Conservation (phyloP, 2,329 filamentous ascomycete species). For the Coniochaeta sp. region DNA sequence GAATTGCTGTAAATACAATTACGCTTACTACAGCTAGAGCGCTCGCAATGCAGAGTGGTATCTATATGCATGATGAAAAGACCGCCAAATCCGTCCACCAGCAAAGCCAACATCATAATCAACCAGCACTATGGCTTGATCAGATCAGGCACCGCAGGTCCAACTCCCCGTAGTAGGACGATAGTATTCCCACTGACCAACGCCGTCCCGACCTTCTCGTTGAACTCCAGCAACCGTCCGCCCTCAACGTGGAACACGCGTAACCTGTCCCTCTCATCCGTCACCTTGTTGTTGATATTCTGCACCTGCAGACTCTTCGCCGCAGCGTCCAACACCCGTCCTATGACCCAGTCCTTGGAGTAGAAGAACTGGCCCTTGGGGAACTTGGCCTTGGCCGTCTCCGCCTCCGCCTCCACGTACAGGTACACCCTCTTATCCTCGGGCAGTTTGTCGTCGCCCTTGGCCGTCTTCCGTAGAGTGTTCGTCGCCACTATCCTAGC, state of each 20-base stretch:
- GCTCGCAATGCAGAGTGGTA: slow-evolving; percentile 3
- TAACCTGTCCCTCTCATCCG: slow-evolving; percentile 69
- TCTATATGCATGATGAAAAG: slow-evolving; percentile 4
- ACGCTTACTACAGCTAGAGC: slow-evolving; percentile 5
- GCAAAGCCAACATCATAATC: neutral
- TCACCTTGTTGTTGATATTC: slow-evolving; percentile 75
- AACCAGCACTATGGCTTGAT: slow-evolving; percentile 42
- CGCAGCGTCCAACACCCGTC: slow-evolving; percentile 70
- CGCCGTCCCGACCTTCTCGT: slow-evolving; percentile 69
- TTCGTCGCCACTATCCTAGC: slow-evolving; percentile 64
- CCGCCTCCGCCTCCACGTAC: slow-evolving; percentile 82
- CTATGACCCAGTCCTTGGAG: slow-evolving; percentile 81
- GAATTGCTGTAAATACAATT: neutral
- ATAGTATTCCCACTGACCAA: slow-evolving; percentile 82
- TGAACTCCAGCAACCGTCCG: slow-evolving; percentile 78
- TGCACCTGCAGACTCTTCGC: slow-evolving; percentile 70
- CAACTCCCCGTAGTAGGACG: slow-evolving; percentile 78
- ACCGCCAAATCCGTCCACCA: neutral
- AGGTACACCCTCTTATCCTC: slow-evolving; percentile 83
- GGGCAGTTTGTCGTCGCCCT: slow-evolving; percentile 78
- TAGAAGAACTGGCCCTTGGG: slow-evolving; percentile 79
- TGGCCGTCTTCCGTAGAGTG: slow-evolving; percentile 75
- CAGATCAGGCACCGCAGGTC: slow-evolving; percentile 61
- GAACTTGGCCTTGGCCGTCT: slow-evolving; percentile 75
- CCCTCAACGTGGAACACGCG: slow-evolving; percentile 91